Percentiles rank a stretch among this genome's conserved stretches.
These are phyloP conservation scores for Davidsoniella eucalypti DNA, from an alignment of 2,329 filamentous ascomycete species.

Conservation along the genomic window DNA sequence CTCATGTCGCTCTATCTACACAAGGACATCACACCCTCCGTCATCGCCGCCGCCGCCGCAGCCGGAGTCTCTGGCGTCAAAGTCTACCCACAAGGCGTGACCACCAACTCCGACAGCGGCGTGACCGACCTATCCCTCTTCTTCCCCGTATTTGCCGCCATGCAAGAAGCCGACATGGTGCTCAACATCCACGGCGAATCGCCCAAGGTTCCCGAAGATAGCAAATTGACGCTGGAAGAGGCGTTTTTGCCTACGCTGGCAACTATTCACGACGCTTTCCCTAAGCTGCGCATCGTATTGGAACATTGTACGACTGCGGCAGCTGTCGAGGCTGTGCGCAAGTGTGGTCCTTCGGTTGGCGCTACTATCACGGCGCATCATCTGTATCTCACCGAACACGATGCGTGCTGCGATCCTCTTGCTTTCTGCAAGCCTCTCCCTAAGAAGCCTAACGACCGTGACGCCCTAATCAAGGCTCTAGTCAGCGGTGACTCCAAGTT, in stretches of 20 bases:
- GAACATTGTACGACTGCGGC: constrained; percentile 82
- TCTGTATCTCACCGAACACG: constrained; percentile 62
- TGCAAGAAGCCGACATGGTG: constrained; percentile 37
- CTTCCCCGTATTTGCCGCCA: constrained; percentile 69
- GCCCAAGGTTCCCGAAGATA: constrained; percentile 30
- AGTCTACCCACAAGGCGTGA: constrained; percentile 48
- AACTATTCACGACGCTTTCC: constrained; percentile 58
- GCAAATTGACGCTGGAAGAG: constrained; percentile 25
- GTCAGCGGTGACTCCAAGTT: constrained; percentile 46
- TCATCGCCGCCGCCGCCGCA: constrained; percentile 55
- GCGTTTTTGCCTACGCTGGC: constrained; percentile 66
- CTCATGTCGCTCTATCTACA: constrained; percentile 60
- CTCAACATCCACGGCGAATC: constrained; percentile 88
- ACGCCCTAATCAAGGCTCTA: constrained; percentile 51
- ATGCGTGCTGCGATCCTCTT: constrained; percentile 40
- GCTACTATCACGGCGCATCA: constrained; percentile 78
- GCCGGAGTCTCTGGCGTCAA: constrained; percentile 60
- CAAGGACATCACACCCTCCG: constrained; percentile 45
- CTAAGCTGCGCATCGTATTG: constrained; percentile 50
- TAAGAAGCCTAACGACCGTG: constrained; percentile 55
- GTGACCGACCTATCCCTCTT: constrained; percentile 55
- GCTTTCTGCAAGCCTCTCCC: constrained; percentile 64
- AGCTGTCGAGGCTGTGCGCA: constrained; percentile 59
- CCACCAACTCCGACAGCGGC: constrained; percentile 51
- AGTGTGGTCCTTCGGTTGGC: constrained; percentile 61